A percentile compares a stretch with the other conserved stretches of the same genome.
phyloP scores from a whole-genome alignment of 129 eudicot species.

The Artemisia annua region DNA sequence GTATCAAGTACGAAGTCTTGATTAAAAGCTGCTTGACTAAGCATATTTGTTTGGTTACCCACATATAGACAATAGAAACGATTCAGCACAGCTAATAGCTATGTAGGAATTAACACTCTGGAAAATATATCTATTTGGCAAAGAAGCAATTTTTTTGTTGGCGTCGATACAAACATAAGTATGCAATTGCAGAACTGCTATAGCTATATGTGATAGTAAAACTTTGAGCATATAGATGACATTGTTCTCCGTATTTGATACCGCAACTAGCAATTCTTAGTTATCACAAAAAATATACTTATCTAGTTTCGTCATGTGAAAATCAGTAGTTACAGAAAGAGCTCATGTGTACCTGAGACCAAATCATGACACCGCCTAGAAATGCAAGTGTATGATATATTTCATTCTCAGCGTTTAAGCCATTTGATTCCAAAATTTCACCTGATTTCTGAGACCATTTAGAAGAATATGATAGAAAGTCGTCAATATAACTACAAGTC shows the following conservation, averaged over 20 bases:
- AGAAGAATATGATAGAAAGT: slow-evolving; percentile 11
- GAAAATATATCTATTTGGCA: too few species aligned
- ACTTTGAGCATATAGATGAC: slow-evolving; percentile 1
- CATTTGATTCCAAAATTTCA: slow-evolving; percentile 48
- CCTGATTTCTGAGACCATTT: slow-evolving; percentile 66
- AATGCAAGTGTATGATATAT: slow-evolving; percentile 88
- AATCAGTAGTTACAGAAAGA: not conserved
- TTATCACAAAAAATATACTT: not conserved
- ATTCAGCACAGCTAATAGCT: slow-evolving; percentile 6
- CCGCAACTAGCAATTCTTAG: not conserved
- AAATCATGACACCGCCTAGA: slow-evolving; percentile 89
- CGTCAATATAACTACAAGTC: slow-evolving; percentile 5
- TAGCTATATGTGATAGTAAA: too few species aligned
- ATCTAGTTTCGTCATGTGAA: slow-evolving; percentile 8
- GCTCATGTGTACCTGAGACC: slow-evolving; percentile 78
- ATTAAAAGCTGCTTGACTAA: not conserved
- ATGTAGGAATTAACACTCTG: not conserved
- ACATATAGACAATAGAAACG: not conserved
- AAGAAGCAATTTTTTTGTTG: not conserved
- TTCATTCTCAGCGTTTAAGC: slow-evolving; percentile 82
- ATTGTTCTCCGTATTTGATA: slow-evolving; percentile 2
- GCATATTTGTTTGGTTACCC: not conserved
- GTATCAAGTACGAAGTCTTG: not conserved
- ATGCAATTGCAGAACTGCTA: not conserved
- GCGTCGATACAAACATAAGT: not conserved